Conservation (phyloP, 208 protist genomes). For the Naegleria lovaniensis region DNA sequence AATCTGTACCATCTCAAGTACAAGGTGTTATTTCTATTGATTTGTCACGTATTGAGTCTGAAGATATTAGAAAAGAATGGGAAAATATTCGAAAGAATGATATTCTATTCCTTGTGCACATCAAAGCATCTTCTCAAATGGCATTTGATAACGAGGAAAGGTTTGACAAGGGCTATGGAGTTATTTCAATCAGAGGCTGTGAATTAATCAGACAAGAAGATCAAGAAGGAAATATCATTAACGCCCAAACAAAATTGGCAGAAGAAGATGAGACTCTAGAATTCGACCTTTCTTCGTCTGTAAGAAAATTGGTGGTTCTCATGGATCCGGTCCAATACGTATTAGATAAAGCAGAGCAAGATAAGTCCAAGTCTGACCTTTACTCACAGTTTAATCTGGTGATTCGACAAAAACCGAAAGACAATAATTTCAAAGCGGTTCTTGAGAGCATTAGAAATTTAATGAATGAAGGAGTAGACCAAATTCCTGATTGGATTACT, state of each 20-base stretch:
- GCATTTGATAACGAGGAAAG: background rate
- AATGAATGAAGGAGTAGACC: constrained; percentile 51
- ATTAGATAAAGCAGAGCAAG: constrained; percentile 20
- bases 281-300: background rate
- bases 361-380: background rate
- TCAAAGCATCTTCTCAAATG: background rate
- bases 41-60: background rate
- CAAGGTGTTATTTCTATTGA: background rate
- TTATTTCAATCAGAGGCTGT: constrained; percentile 38
- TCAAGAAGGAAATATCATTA: constrained; percentile 35
- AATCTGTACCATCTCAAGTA: background rate
- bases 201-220: constrained; percentile 43
- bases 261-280: background rate
- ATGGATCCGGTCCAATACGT: constrained; percentile 10
- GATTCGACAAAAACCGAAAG: constrained; percentile 61
- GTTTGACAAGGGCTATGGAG: constrained; percentile 33
- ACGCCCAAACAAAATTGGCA: background rate
- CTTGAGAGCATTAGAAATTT: constrained; percentile 65
- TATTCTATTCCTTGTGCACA: background rate
- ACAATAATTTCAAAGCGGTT: constrained; percentile 80
- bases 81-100: background rate
- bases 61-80: background rate
- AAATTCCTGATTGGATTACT: background rate
- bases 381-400: constrained; percentile 70
- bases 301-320: background rate